Evolutionary conservation across 148 eudicot species (phyloP), one percentile per base, ranked within the genome.

Genomic region (Vaccinium corymbosum): DNA sequence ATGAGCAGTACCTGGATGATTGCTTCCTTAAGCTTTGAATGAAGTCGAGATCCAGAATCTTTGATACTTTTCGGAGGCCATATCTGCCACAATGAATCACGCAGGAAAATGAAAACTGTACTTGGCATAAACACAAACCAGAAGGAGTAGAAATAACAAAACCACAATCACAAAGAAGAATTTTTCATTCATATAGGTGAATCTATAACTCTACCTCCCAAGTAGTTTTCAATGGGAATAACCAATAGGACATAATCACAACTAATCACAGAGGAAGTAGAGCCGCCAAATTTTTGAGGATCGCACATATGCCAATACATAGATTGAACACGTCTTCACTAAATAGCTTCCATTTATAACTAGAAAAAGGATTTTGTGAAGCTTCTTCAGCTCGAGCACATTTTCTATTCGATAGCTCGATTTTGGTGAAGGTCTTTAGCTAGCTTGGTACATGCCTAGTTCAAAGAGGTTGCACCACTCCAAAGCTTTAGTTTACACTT

Each of bases 61-160:
- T 93, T 97, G 62, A 97, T 89, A 87, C 88, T 92, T 87, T 94
- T 95, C 17, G 99, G 99, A 86, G 99, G 98, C 99, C 99, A 97
- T 90, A 97, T 92, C 99, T 97, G 92, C 92, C 89, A 20, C 68
- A 85, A 84, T n/a, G 73, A 78, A 87, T 84, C 61, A 81, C 9
- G 35, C 53, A 2, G 13, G 32, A 72, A 72, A 82, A 73, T 59
- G 81, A 81, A 22, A 64, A n/a, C 50, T 82, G 51, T 3, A 22
- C 46, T 19, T 81, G 35, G 17, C 16, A 55, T 61, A 32, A 53
- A 50, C 27, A 27, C 27, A 27, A 86, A 71, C 78, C 64, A 52
- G n/a, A 68, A 80, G 51, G 17, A 35, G 38, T 73, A n/a, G 51
- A 72, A 59, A 55, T 53, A 83, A 53, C 56, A 81, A 64, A 27